A percentile compares a stretch with the other conserved stretches of the same genome.
phyloP scores from a whole-genome alignment of 2,329 filamentous ascomycete species.

The Penicillium sp. region DNA sequence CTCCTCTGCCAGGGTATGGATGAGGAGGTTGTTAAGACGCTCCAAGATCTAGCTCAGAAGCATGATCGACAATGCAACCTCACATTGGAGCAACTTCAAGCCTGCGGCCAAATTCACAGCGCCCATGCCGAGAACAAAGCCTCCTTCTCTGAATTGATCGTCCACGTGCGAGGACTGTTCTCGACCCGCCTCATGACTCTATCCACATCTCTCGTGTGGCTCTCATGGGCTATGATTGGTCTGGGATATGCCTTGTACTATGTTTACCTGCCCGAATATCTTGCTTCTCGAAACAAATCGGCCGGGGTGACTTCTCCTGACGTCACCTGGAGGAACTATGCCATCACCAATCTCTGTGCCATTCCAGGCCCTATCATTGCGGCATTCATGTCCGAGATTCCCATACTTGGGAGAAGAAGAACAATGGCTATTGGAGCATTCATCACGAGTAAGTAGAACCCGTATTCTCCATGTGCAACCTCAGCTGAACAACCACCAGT shows the following conservation, averaged over 20 bases:
- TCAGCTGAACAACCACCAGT: constrained; percentile 38
- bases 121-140: constrained; percentile 37
- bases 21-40: constrained; percentile 15
- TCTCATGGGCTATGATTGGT: constrained; percentile 70
- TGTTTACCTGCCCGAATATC: constrained; percentile 68
- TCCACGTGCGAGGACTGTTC: constrained; percentile 68
- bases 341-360: constrained; percentile 65
- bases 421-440: constrained; percentile 68
- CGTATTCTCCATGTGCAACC: not conserved
- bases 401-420: constrained; percentile 61
- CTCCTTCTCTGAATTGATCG: constrained; percentile 42
- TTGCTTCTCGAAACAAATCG: constrained; percentile 59
- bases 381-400: constrained; percentile 63
- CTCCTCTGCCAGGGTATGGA: constrained; percentile 19
- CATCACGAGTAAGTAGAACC: constrained; percentile 44
- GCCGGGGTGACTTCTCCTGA: constrained; percentile 56
- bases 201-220: constrained; percentile 66
- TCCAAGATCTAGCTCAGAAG: constrained; percentile 34
- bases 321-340: constrained; percentile 70
- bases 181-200: constrained; percentile 59
- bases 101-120: constrained; percentile 43
- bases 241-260: constrained; percentile 74
- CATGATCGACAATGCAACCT: constrained; percentile 56
- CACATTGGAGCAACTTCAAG: constrained; percentile 52
- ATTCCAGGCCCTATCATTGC: constrained; percentile 71